A percentile compares a stretch with the other conserved stretches of the same genome.
Conservation (phyloP, 164 flowering plant species). For the Macadamia integrifolia region DNA sequence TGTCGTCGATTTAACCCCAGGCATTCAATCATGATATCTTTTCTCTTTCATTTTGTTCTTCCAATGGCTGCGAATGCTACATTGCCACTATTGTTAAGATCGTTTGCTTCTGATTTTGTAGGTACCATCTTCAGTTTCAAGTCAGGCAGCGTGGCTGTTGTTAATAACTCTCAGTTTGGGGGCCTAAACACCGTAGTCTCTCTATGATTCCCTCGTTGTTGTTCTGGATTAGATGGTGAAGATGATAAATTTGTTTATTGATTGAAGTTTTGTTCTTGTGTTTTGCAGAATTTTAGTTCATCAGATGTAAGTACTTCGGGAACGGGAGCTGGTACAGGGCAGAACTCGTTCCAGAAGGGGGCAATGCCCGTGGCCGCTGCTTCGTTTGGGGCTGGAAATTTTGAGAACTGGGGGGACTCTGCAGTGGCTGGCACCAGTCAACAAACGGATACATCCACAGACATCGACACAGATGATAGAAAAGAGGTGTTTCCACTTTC, state of each 20-base stretch:
- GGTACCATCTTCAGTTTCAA: constrained; percentile 33
- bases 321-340: constrained; percentile 35
- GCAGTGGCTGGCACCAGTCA: constrained; percentile 69
- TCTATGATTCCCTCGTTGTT: background rate
- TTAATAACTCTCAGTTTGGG: constrained; percentile 30
- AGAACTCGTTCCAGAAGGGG: constrained; percentile 32
- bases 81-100: background rate
- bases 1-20: constrained; percentile 59
- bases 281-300: constrained; percentile 22
- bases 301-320: constrained; percentile 22
- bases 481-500: constrained; percentile 37
- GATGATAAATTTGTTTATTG: background rate
- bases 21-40: constrained; percentile 18
- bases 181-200: constrained; percentile 37
- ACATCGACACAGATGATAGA: constrained; percentile 69
- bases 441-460: constrained; percentile 81
- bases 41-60: constrained; percentile 2
- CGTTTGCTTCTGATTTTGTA: constrained; percentile 12
- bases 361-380: constrained; percentile 11
- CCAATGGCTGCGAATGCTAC: background rate
- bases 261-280: background rate
- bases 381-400: constrained; percentile 32
- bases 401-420: constrained; percentile 78
- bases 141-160: constrained; percentile 28
- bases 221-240: background rate